A percentile compares a stretch with the other conserved stretches of the same genome.
Evolutionary conservation across 2,329 filamentous ascomycete genomes (phyloP).

Genomic region (Xylariomycetidae sp.): DNA sequence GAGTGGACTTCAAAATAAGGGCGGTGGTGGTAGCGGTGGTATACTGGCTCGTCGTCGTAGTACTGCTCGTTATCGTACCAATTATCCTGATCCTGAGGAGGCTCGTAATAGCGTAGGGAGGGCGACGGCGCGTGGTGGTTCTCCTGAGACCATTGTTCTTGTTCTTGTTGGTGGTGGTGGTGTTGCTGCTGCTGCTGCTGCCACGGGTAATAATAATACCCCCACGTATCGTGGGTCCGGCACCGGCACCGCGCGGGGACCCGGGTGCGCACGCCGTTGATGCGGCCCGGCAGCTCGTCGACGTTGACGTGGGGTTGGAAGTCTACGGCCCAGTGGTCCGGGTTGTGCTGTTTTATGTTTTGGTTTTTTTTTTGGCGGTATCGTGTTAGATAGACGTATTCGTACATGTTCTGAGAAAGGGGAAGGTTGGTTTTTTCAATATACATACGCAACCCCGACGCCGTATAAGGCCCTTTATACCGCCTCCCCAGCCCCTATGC

Average conservation of each 20-base stretch:
- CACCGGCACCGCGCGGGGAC: conserved; percentile 3
- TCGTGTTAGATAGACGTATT: too few species aligned
- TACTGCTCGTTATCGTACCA: too few species aligned
- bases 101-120: too few species aligned
- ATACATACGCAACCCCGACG: conserved; percentile 16
- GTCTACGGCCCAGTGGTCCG: conserved; percentile 15
- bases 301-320: conserved; percentile 12
- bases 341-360: conserved; percentile 4
- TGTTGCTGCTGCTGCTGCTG: not conserved
- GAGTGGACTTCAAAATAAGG: too few species aligned
- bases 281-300: conserved; percentile 6
- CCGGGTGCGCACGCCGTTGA: conserved; percentile 8
- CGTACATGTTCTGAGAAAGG: conserved; percentile 1
- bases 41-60: too few species aligned
- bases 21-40: too few species aligned
- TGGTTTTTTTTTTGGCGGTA: conserved; percentile 1
- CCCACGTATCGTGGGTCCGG: not conserved
- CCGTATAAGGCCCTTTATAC: conserved; percentile 9
- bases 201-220: not conserved
- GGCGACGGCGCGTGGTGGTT: too few species aligned
- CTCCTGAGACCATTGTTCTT: conserved; percentile 5
- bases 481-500: conserved; percentile 10
- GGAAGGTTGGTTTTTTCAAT: too few species aligned
- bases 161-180: not conserved
- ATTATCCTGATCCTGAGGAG: too few species aligned